These are phyloP conservation scores for Halenospora varia DNA, from an alignment of 495 filamentous ascomycete genomes.

Conservation along the genomic window DNA sequence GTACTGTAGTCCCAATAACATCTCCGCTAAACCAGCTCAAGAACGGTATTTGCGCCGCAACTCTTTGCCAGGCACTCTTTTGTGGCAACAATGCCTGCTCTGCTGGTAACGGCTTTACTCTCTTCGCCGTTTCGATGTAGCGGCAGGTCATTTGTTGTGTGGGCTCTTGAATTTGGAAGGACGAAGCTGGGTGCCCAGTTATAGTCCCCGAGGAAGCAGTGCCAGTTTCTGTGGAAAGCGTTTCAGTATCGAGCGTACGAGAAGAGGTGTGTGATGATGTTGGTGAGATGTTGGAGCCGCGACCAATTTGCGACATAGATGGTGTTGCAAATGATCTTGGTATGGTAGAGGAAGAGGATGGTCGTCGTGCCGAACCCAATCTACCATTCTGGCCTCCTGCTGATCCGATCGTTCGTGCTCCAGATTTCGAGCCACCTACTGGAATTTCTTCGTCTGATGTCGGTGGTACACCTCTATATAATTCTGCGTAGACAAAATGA, in stretches of 20 bases:
- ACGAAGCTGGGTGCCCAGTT: constrained; percentile 17
- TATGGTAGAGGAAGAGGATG: constrained; percentile 27
- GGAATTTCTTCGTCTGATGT: constrained; percentile 56
- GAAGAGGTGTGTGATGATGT: constrained; percentile 41
- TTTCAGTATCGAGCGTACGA: constrained; percentile 43
- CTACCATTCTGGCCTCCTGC: background rate
- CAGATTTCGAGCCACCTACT: background rate
- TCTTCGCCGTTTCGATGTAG: constrained; percentile 43
- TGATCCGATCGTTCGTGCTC: constrained; percentile 4
- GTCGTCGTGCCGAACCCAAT: background rate
- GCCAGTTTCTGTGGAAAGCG: constrained; percentile 26
- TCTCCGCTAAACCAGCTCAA: constrained; percentile 69
- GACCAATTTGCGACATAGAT: constrained; percentile 13
- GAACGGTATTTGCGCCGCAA: constrained; percentile 58
- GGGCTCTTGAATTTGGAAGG: constrained; percentile 9
- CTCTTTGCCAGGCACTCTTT: constrained; percentile 53
- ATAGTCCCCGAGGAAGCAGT: constrained; percentile 58
- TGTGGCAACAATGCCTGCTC: constrained; percentile 65
- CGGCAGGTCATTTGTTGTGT: constrained; percentile 28
- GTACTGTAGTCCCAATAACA: constrained; percentile 75
- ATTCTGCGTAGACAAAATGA: constrained; percentile 72
- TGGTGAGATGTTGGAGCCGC: constrained; percentile 25
- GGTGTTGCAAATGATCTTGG: constrained; percentile 20
- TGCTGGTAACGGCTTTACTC: constrained; percentile 44
- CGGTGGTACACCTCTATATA: constrained; percentile 68